phyloP scores from a whole-genome alignment of 176 grass and related monocot species.

The Triticum monococcum region DNA sequence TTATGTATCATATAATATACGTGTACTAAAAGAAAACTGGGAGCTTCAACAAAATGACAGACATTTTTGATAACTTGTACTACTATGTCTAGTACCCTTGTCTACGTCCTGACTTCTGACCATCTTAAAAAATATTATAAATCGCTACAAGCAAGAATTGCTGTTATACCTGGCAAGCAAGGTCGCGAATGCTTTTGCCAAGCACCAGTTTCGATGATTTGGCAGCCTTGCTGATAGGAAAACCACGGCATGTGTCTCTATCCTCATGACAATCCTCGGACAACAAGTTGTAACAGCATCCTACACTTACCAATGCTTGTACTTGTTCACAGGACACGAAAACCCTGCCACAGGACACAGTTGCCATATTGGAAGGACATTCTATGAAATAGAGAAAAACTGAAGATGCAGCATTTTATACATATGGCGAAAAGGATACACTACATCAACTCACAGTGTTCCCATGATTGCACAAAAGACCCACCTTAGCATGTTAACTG shows the following conservation, averaged over 20 bases:
- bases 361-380: constrained; percentile 35
- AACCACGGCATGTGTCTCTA: constrained; percentile 44
- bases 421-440: background rate
- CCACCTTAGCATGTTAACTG: constrained; percentile 97
- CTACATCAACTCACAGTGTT: background rate
- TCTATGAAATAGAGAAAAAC: background rate
- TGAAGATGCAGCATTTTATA: background rate
- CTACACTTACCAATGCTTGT: constrained; percentile 68
- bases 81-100: background rate
- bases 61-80: background rate
- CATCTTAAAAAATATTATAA: background rate
- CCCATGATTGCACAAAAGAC: constrained; percentile 13
- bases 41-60: background rate
- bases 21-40: background rate
- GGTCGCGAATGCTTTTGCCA: constrained; percentile 82
- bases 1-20: background rate
- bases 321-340: constrained; percentile 73
- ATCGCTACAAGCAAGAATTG: background rate
- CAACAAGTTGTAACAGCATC: constrained; percentile 93
- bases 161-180: constrained; percentile 80
- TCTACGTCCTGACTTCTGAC: background rate
- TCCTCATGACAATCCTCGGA: constrained; percentile 38
- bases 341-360: constrained; percentile 54
- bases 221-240: constrained; percentile 79
- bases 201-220: constrained; percentile 45